phyloP scores from a whole-genome alignment of 2,329 filamentous ascomycete species.

The Davidsoniella virescens region DNA sequence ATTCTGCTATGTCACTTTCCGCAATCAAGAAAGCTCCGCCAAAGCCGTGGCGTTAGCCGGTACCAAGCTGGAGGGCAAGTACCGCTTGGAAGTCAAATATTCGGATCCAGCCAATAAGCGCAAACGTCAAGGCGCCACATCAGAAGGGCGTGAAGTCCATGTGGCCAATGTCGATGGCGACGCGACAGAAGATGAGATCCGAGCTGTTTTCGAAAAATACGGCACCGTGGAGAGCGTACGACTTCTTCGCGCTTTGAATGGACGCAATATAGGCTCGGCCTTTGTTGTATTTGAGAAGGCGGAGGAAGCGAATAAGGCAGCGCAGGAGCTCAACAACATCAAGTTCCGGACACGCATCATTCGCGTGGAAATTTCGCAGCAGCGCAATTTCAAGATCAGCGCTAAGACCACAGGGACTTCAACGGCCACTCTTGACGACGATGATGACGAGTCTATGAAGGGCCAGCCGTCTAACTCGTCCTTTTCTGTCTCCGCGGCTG shows the following conservation, averaged over 20 bases:
- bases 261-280: conserved; percentile 58
- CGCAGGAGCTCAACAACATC: conserved; percentile 52
- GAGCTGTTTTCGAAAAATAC: conserved; percentile 55
- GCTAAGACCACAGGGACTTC: conserved; percentile 27
- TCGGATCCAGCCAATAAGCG: conserved; percentile 72
- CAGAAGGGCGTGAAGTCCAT: conserved; percentile 79
- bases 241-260: conserved; percentile 50
- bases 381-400: conserved; percentile 38
- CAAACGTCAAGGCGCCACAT: conserved; percentile 58
- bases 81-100: conserved; percentile 60
- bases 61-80: conserved; percentile 48
- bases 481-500: conserved; percentile 16
- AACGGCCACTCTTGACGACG: conserved; percentile 18
- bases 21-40: conserved; percentile 47
- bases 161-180: conserved; percentile 51
- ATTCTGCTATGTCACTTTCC: conserved; percentile 94
- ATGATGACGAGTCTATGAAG: conserved; percentile 14
- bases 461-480: conserved; percentile 19
- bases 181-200: conserved; percentile 50
- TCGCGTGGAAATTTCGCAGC: conserved; percentile 44
- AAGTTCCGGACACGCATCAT: conserved; percentile 53
- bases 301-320: conserved; percentile 50
- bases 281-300: conserved; percentile 64
- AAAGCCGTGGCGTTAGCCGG: conserved; percentile 57
- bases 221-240: conserved; percentile 60